Percentiles rank a stretch among this genome's conserved stretches.
These are phyloP conservation scores for Lodderomyces elongisporus DNA, from an alignment of 1,139 yeast species.

Conservation along the genomic window DNA sequence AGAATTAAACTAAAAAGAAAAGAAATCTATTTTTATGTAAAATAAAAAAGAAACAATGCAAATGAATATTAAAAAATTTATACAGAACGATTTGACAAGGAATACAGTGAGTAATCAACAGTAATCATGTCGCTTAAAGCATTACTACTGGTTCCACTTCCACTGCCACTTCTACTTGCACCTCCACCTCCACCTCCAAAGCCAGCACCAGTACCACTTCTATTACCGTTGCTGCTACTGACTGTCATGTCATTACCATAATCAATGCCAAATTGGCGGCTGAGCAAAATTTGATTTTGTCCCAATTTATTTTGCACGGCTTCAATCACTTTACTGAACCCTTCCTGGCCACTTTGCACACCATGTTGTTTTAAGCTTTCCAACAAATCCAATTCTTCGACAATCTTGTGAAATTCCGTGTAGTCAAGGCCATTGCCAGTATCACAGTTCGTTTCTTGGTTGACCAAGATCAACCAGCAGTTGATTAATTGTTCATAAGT, in stretches of 20 bases:
- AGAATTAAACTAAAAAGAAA: too few relatives aligned
- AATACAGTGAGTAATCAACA: constrained; percentile 44
- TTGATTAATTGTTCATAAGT: constrained; percentile 78
- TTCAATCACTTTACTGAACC: constrained; percentile 1
- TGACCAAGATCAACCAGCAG: constrained; percentile 66
- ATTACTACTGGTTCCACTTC: constrained; percentile 9
- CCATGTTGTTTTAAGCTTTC: constrained; percentile 50
- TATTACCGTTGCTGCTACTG: too few relatives aligned
- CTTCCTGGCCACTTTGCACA: background rate
- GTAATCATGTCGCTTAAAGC: constrained; percentile 38
- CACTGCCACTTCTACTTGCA: background rate
- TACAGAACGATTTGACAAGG: constrained; percentile 16
- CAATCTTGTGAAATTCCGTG: constrained; percentile 25
- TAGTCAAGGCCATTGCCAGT: too few relatives aligned
- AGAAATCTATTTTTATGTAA: too few relatives aligned
- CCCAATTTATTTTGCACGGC: background rate
- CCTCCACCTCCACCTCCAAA: background rate
- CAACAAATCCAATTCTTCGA: constrained; percentile 30
- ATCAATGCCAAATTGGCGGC: background rate
- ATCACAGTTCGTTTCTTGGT: constrained; percentile 20
- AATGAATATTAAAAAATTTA: too few relatives aligned
- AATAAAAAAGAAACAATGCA: too few relatives aligned
- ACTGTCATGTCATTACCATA: too few relatives aligned
- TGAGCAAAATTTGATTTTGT: background rate
- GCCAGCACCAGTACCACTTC: background rate